Conservation (phyloP, 2,329 filamentous ascomycete genomes). For the Phialophora chinensis region DNA sequence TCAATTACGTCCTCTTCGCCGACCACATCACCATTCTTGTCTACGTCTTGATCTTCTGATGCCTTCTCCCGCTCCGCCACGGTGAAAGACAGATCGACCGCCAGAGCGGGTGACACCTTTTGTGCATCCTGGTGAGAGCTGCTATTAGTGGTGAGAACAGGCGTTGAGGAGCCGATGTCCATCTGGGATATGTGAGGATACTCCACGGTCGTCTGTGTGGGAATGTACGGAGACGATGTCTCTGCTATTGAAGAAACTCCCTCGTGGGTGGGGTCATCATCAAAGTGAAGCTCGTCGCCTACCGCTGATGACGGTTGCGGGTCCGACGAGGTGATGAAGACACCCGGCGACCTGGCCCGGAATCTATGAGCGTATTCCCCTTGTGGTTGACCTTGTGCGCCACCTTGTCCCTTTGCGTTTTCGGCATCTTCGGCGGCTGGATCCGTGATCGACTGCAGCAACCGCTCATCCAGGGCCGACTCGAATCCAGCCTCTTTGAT, state of each 20-base stretch:
- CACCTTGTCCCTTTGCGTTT: not conserved
- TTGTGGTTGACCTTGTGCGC: not conserved
- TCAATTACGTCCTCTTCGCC: constrained; percentile 7
- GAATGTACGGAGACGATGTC: constrained; percentile 31
- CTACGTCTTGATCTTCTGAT: not conserved
- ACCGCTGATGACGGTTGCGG: constrained; percentile 14
- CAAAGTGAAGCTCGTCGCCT: not conserved
- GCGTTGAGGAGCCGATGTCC: constrained; percentile 27
- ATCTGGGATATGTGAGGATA: constrained; percentile 40
- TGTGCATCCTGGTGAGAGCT: constrained; percentile 40
- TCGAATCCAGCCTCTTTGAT: constrained; percentile 58
- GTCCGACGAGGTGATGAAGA: constrained; percentile 7
- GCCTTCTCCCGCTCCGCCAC: constrained; percentile 14
- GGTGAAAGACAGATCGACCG: constrained; percentile 26
- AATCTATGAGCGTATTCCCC: constrained; percentile 19
- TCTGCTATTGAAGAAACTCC: constrained; percentile 5
- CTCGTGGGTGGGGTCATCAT: not conserved
- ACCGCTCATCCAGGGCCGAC: constrained; percentile 52
- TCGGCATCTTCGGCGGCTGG: not conserved
- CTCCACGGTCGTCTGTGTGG: constrained; percentile 36
- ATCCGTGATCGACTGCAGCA: constrained; percentile 30
- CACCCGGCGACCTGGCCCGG: constrained; percentile 21
- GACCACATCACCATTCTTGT: not conserved
- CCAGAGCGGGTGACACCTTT: constrained; percentile 30
- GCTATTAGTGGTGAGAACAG: constrained; percentile 26